A percentile compares a stretch with the other conserved stretches of the same genome.
phyloP scores from a whole-genome alignment of 768 basidiomycete genomes.

The Suillus sp. region DNA sequence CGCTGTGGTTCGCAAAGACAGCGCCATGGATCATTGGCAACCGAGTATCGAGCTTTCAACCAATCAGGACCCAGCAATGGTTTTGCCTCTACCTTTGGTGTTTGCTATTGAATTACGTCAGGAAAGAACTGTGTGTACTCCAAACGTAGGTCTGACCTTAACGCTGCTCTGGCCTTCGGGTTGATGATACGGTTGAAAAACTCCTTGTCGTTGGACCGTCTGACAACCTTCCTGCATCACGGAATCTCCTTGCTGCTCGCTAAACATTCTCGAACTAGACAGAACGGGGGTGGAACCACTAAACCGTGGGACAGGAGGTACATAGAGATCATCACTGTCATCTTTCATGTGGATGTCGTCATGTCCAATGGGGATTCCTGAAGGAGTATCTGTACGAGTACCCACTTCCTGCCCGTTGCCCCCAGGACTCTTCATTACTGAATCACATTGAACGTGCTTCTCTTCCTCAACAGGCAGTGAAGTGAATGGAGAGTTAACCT shows the following conservation, averaged over 20 bases:
- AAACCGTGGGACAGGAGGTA: not conserved
- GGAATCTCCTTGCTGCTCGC: not conserved
- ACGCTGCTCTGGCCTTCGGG: not conserved
- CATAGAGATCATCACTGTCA: not conserved
- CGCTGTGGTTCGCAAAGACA: not conserved
- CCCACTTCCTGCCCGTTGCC: not conserved
- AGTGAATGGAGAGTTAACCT: not conserved
- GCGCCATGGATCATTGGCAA: not conserved
- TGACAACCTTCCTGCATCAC: not conserved
- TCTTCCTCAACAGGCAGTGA: not conserved
- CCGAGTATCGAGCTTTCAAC: conserved; percentile 7
- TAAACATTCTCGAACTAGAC: not conserved
- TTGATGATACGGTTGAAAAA: conserved; percentile 24
- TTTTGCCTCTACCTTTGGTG: not conserved
- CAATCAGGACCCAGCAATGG: conserved; percentile 2
- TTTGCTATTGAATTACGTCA: not conserved
- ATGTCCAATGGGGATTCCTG: not conserved
- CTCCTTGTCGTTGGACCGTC: not conserved
- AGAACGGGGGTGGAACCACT: too few species aligned
- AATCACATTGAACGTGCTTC: not conserved
- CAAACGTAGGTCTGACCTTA: not conserved
- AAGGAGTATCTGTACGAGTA: not conserved
- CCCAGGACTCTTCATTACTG: not conserved
- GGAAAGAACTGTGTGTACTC: not conserved
- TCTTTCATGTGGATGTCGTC: conserved; percentile 2